Conservation (phyloP, 2,329 filamentous ascomycete species). For the Geosmithia morbida region DNA sequence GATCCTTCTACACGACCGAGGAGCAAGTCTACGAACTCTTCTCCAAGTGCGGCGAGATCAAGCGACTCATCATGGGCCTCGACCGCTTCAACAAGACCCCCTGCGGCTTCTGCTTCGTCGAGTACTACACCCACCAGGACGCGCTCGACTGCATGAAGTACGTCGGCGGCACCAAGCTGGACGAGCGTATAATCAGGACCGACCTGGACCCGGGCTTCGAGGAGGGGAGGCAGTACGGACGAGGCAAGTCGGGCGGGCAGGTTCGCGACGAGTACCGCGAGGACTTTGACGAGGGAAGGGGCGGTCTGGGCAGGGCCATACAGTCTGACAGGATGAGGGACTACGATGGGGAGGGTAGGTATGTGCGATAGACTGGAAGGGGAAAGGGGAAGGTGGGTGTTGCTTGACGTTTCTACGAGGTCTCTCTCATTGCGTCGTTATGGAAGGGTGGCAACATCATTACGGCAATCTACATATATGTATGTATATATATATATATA, state of each 20-base stretch:
- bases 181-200: slow-evolving; percentile 90
- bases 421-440: background rate
- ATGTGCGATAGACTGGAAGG: slow-evolving; percentile 2
- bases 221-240: slow-evolving; percentile 89
- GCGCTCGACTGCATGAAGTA: slow-evolving; percentile 98
- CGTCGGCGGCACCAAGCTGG: slow-evolving; percentile 91
- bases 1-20: slow-evolving; percentile 95
- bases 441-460: no score
- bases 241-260: slow-evolving; percentile 90
- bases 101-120: slow-evolving; percentile 98
- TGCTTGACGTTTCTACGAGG: no score
- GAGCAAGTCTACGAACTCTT: slow-evolving; percentile 98
- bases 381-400: no score
- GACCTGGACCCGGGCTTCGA: slow-evolving; percentile 93
- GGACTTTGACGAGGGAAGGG: slow-evolving; percentile 89
- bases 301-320: slow-evolving; percentile 72
- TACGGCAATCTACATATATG: no score
- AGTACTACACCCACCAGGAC: slow-evolving; percentile 97
- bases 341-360: slow-evolving; percentile 23
- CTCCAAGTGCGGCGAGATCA: slow-evolving; percentile 93
- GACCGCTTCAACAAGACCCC: slow-evolving; percentile 96
- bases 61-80: slow-evolving; percentile 93
- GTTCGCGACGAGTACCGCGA: slow-evolving; percentile 96
- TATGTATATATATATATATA: no score
- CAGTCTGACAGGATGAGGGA: slow-evolving; percentile 32